phyloP scores from a whole-genome alignment of 2,329 filamentous ascomycete species.

The Aphanoascus verrucosus region DNA sequence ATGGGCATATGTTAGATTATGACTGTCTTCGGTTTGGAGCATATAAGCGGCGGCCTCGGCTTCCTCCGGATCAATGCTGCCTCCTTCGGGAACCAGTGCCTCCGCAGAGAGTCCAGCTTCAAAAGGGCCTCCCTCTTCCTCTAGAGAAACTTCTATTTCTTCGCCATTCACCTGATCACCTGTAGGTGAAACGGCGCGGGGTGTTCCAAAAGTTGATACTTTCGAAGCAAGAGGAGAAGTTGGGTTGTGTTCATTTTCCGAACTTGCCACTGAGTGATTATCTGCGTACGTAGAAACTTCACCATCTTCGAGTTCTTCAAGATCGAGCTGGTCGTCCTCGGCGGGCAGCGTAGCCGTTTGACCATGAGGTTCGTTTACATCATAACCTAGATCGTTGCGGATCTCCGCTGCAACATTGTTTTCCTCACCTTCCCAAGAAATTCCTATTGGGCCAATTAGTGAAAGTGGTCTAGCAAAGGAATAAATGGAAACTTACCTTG shows the following conservation, averaged over 20 bases:
- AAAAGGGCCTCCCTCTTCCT: conserved; percentile 1
- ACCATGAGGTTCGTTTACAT: not conserved
- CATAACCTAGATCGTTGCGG: not conserved
- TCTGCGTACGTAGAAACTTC: not conserved
- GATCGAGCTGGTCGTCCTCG: not conserved
- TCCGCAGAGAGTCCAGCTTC: not conserved
- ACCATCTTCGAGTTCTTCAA: conserved; percentile 6
- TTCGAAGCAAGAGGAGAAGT: not conserved
- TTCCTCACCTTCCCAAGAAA: not conserved
- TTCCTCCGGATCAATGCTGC: not conserved
- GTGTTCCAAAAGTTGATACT: not conserved
- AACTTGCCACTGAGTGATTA: not conserved
- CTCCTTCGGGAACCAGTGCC: not conserved
- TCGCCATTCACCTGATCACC: not conserved
- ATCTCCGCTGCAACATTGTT: not conserved
- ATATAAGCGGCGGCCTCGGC: not conserved
- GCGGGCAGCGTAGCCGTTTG: not conserved
- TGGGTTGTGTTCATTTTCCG: not conserved
- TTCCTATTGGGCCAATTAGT: not conserved
- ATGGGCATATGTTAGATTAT: not conserved
- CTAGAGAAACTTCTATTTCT: not conserved
- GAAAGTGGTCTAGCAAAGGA: not conserved
- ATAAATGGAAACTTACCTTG: not conserved
- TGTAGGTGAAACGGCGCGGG: not conserved
- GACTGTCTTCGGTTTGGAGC: not conserved